phyloP scores from a whole-genome alignment of 441 rosid species.

The Cnidoscolus chayamansa region DNA sequence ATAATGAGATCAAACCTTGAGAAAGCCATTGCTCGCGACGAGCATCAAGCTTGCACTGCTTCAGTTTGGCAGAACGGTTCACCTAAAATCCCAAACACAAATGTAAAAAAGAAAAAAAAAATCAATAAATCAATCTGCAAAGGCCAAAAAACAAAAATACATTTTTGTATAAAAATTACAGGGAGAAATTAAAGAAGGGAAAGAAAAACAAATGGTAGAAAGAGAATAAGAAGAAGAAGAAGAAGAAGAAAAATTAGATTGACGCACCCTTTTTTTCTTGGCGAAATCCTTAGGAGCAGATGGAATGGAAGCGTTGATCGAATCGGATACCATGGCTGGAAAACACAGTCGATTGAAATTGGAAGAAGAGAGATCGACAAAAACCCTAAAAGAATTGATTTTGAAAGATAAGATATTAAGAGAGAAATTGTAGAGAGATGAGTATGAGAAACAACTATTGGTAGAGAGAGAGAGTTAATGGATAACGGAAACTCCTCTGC shows the following conservation, averaged over 20 bases:
- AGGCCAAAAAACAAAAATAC: background rate
- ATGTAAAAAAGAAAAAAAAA: background rate
- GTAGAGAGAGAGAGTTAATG: slow-evolving; percentile 29
- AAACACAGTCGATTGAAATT: background rate
- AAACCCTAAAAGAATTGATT: slow-evolving; percentile 35
- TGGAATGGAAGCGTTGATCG: slow-evolving; percentile 46
- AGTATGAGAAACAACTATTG: slow-evolving; percentile 6
- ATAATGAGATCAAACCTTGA: slow-evolving; percentile 49
- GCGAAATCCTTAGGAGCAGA: slow-evolving; percentile 54
- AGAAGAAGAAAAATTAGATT: background rate
- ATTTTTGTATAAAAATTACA: background rate
- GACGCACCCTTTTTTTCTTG: slow-evolving; percentile 70
- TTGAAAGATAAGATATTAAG: slow-evolving; percentile 2
- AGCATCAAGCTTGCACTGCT: slow-evolving; percentile 88
- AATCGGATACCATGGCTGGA: slow-evolving; percentile 65
- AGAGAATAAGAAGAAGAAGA: background rate
- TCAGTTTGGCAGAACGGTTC: slow-evolving; percentile 86
- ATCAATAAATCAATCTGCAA: background rate
- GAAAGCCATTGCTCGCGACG: slow-evolving; percentile 99
- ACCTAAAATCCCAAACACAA: slow-evolving; percentile 40
- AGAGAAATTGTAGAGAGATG: slow-evolving; percentile 24
- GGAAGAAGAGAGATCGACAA: slow-evolving; percentile 8
- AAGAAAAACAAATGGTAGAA: no score
- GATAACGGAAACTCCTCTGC: slow-evolving; percentile 78
- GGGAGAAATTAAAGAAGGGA: background rate